Conservation (phyloP, 495 filamentous ascomycete genomes). For the Penicillium taxi region DNA sequence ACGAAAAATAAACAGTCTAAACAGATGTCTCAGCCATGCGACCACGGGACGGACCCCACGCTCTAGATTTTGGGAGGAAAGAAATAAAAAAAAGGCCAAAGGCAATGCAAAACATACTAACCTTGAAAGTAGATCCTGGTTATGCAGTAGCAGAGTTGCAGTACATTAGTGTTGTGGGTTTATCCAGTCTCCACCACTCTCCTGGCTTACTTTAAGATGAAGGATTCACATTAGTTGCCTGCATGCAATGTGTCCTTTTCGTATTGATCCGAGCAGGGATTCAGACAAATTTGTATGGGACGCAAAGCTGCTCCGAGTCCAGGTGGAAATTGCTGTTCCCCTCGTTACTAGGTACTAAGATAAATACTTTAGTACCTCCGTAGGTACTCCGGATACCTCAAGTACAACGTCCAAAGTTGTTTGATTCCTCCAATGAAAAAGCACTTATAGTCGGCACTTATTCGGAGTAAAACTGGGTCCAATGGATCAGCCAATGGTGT, state of each 20-base stretch:
- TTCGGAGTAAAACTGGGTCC: constrained; percentile 25
- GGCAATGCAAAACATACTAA: constrained; percentile 19
- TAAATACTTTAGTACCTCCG: too few relatives aligned
- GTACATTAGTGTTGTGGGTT: constrained; percentile 10
- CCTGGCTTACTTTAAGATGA: not conserved
- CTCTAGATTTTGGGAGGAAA: constrained; percentile 5
- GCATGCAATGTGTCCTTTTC: constrained; percentile 4
- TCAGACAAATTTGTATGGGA: too few relatives aligned
- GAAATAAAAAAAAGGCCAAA: not conserved
- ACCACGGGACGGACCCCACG: not conserved
- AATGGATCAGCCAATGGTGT: constrained; percentile 10
- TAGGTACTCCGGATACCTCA: too few relatives aligned
- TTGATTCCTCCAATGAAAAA: too few relatives aligned
- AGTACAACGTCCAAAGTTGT: too few relatives aligned
- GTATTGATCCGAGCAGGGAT: too few relatives aligned
- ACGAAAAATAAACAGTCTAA: not conserved
- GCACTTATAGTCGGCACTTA: constrained; percentile 24
- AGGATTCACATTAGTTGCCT: not conserved
- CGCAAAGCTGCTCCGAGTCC: too few relatives aligned
- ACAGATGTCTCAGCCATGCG: not conserved
- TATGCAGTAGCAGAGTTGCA: constrained; percentile 21
- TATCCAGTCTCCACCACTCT: not conserved
- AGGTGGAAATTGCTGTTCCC: too few relatives aligned
- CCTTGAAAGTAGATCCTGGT: not conserved
- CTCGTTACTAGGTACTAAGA: too few relatives aligned